These are phyloP conservation scores for Saccharomyces hybrid DNA, from an alignment of 1,139 yeast species.

Conservation along the genomic window DNA sequence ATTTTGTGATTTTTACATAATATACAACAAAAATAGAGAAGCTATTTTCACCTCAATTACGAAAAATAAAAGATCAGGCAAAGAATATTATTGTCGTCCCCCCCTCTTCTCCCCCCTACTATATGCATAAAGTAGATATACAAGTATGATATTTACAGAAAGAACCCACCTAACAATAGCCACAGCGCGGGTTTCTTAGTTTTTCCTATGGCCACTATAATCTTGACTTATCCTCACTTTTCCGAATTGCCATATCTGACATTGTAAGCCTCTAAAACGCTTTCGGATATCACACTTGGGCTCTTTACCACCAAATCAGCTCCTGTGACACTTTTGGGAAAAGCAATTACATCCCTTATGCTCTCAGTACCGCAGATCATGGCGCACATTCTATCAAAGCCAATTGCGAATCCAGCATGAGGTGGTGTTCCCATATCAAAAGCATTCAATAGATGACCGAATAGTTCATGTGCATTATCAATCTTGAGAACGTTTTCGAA, in stretches of 20 bases:
- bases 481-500: slow-evolving; percentile 51
- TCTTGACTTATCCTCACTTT: neutral
- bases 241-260: slow-evolving; percentile 22
- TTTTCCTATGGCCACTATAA: neutral
- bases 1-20: neutral
- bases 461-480: slow-evolving; percentile 51
- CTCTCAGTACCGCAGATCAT: slow-evolving; percentile 70
- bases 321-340: slow-evolving; percentile 89
- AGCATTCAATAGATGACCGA: slow-evolving; percentile 80
- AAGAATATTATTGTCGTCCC: neutral
- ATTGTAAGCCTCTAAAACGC: slow-evolving; percentile 45
- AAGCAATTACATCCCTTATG: slow-evolving; percentile 89
- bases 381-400: slow-evolving; percentile 88
- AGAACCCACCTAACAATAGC: neutral
- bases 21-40: neutral
- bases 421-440: slow-evolving; percentile 94
- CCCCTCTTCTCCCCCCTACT: too few relatives aligned
- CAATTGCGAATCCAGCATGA: slow-evolving; percentile 94
- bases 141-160: neutral
- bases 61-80: neutral
- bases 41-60: too few relatives aligned
- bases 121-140: neutral
- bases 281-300: slow-evolving; percentile 57
- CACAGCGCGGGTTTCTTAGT: neutral
- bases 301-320: slow-evolving; percentile 80